Evolutionary conservation across 1,284 basidiomycete genomes (phyloP), one percentile per base, ranked within the genome.

Genomic region (Marasmius fiardii): DNA sequence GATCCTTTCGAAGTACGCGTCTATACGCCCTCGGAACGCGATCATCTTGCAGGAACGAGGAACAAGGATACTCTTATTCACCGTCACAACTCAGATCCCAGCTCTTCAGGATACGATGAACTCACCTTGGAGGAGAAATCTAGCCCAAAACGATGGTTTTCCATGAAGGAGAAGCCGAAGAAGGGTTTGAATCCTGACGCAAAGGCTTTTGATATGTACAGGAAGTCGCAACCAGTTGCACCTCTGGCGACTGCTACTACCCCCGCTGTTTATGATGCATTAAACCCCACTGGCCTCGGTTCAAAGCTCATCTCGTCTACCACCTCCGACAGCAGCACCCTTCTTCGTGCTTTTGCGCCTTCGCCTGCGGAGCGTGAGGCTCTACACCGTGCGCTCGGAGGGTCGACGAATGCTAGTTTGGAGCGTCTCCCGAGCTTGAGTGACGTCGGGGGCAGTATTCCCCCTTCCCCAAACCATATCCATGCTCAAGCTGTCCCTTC

Each of bases 111-210:
- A 12, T 56, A 63, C 50, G 66, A 68, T 31, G 56, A 59, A 45
- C 53, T 57, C 43, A 39, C 58, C 51, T 52, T 52, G n/a, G 31
- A 62, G n/a, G 67, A 67, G 26, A 61, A 58, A 43, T 49, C 61
- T 1, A 18, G 33, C 18, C 68, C 74, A 43, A 71, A 75, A 44
- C 78, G 81, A 47, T 83, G 82, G 82, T 81, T 83, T 66, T 75
- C 79, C 28, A 63, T 58, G 18, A 74, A 70, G 58, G 77, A 80
- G 59, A 82, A 77, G 65, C 68, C 72, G 48, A 79, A 73, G 67
- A 87, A 81, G 64, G 83, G 86, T 3, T 78, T 93, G 59, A 93
- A 93, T 68, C 91, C 91, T 1, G 88, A 88, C 67, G 91, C 91
- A 51, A 92, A 92, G 66, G 90, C 83, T 47, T 93, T 93, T 74